Percentiles rank a stretch among this genome's conserved stretches.
phyloP scores from a whole-genome alignment of 371 early-diverging fungal genomes.

The Batrachochytrium dendrobatidis region DNA sequence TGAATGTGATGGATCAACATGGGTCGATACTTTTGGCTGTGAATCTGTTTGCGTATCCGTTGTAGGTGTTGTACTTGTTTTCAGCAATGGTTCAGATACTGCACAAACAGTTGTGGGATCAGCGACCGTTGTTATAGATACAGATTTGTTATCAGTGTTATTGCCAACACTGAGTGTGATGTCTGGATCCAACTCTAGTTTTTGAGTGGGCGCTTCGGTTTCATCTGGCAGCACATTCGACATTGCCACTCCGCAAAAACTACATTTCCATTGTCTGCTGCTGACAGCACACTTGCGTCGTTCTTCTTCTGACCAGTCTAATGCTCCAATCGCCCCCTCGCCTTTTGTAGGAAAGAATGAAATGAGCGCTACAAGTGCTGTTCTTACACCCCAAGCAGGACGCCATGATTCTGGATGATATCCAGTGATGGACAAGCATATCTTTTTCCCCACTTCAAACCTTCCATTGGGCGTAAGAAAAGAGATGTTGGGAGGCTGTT shows the following conservation, averaged over 20 bases:
- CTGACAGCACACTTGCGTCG: conserved; percentile 54
- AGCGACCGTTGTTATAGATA: too few relatives aligned
- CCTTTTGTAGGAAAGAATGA: conserved; percentile 46
- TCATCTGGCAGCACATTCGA: conserved; percentile 27
- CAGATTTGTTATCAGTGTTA: too few relatives aligned
- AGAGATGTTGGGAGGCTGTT: conserved; percentile 74
- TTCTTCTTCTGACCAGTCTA: conserved; percentile 66
- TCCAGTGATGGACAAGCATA: conserved; percentile 86
- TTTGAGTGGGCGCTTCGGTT: conserved; percentile 14
- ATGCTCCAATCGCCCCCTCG: conserved; percentile 78
- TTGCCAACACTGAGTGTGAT: conserved; percentile 7
- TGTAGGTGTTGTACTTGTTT: too few relatives aligned
- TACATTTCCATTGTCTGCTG: conserved; percentile 36
- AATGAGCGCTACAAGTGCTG: conserved; percentile 78
- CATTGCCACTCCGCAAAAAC: conserved; percentile 21
- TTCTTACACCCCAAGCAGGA: conserved; percentile 86
- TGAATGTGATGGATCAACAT: too few relatives aligned
- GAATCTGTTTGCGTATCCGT: too few relatives aligned
- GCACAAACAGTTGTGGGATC: too few relatives aligned
- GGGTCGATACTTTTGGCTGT: too few relatives aligned
- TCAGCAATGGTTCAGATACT: too few relatives aligned
- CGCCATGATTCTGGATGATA: conserved; percentile 92
- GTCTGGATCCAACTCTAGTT: conserved; percentile 18
- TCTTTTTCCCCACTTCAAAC: conserved; percentile 83
- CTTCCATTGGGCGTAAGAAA: conserved; percentile 79